Conservation (phyloP, 768 basidiomycete genomes). For the Kwoniella newhampshirensis region DNA sequence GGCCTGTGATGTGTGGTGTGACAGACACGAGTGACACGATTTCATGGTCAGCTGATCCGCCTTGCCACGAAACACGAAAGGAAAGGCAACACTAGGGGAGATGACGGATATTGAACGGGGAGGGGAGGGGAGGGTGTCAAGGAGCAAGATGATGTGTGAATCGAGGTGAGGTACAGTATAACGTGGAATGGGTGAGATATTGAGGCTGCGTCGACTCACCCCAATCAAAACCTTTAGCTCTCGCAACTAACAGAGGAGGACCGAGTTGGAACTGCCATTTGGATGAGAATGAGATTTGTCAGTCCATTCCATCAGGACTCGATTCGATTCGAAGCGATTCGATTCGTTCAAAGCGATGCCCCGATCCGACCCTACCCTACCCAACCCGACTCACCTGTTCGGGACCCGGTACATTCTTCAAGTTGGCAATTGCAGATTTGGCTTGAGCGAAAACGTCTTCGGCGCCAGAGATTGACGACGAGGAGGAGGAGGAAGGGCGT, state of each 20-base stretch:
- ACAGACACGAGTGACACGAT: too few relatives aligned
- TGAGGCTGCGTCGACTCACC: slow-evolving; percentile 44
- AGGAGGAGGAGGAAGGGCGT: too few relatives aligned
- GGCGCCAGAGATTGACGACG: too few relatives aligned
- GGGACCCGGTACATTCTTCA: slow-evolving; percentile 47
- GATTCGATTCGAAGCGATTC: too few relatives aligned
- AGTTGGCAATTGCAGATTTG: slow-evolving; percentile 33
- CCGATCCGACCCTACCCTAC: background rate
- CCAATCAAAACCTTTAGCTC: slow-evolving; percentile 51
- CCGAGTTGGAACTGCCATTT: slow-evolving; percentile 36
- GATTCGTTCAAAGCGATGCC: background rate
- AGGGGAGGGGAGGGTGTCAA: background rate
- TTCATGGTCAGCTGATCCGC: too few relatives aligned
- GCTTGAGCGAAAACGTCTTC: slow-evolving; percentile 36
- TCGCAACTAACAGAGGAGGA: slow-evolving; percentile 44
- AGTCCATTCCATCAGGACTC: too few relatives aligned
- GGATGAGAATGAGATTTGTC: too few relatives aligned
- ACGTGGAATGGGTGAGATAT: too few relatives aligned
- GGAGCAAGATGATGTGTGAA: background rate
- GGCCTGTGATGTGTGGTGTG: slow-evolving; percentile 38
- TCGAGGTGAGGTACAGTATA: background rate
- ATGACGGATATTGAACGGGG: background rate
- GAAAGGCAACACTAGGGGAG: background rate
- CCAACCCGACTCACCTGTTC: slow-evolving; percentile 29
- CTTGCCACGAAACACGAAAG: too few relatives aligned